Conservation (phyloP, 495 filamentous ascomycete species). For the Pyrenopolyporus hunteri region DNA sequence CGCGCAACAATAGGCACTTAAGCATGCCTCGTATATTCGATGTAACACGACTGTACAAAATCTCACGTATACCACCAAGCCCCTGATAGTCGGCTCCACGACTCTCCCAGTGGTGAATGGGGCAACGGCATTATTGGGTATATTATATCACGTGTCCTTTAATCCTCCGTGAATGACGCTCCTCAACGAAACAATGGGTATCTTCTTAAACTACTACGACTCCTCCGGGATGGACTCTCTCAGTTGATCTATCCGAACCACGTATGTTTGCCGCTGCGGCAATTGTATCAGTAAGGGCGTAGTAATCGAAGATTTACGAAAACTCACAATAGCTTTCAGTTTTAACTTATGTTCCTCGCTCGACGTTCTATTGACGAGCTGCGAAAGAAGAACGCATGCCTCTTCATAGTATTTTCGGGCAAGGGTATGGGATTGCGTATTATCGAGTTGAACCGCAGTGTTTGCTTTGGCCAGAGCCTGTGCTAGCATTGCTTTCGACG, state of each 20-base stretch:
- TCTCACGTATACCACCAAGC: constrained; percentile 14
- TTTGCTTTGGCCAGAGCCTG: constrained; percentile 94
- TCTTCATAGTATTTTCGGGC: constrained; percentile 91
- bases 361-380: constrained; percentile 83
- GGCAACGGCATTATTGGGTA: no score
- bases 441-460: constrained; percentile 91
- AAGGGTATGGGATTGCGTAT: constrained; percentile 91
- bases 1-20: not conserved
- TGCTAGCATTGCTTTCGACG: constrained; percentile 91
- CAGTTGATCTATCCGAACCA: constrained; percentile 30
- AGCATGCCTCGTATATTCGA: constrained; percentile 14
- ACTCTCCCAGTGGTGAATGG: constrained; percentile 10
- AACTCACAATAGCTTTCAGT: constrained; percentile 85
- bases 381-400: constrained; percentile 80
- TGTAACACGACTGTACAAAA: constrained; percentile 40
- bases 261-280: constrained; percentile 26
- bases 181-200: constrained; percentile 15
- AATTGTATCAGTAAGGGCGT: constrained; percentile 7
- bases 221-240: constrained; percentile 6
- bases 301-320: not conserved
- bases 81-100: constrained; percentile 1
- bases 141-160: not conserved
- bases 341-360: constrained; percentile 85
- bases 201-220: constrained; percentile 11
- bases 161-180: constrained; percentile 10